phyloP scores from a whole-genome alignment of 1,284 basidiomycete genomes.

The Fomitopsis betulina region DNA sequence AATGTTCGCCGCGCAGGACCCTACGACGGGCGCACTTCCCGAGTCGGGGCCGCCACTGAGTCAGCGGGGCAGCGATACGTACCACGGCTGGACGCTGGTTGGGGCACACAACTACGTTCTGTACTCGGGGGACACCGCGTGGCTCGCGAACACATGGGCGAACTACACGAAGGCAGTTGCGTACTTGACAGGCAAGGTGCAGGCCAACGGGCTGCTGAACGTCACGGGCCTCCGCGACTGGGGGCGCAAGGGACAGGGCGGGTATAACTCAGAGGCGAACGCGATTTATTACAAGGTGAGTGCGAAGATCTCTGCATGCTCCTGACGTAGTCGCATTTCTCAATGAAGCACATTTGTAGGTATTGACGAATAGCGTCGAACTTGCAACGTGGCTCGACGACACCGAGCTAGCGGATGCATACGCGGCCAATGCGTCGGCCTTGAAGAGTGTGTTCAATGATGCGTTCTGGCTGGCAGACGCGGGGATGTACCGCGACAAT shows the following conservation, averaged over 20 bases:
- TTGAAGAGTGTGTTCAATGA: slow-evolving; percentile 40
- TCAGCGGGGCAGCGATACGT: slow-evolving; percentile 41
- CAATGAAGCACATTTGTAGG: slow-evolving; percentile 21
- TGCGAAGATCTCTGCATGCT: not conserved
- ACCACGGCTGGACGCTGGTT: slow-evolving; percentile 43
- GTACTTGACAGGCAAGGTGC: slow-evolving; percentile 41
- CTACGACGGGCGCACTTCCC: slow-evolving; percentile 47
- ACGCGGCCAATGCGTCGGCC: slow-evolving; percentile 36
- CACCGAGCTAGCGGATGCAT: slow-evolving; percentile 27
- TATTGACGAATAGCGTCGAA: slow-evolving; percentile 42
- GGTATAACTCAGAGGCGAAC: slow-evolving; percentile 45
- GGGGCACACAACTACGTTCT: slow-evolving; percentile 42
- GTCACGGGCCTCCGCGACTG: slow-evolving; percentile 45
- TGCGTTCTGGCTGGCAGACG: slow-evolving; percentile 37
- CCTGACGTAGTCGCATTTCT: no score
- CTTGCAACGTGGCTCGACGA: slow-evolving; percentile 40
- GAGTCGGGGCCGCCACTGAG: slow-evolving; percentile 56
- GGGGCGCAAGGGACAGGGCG: slow-evolving; percentile 43
- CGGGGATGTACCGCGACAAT: slow-evolving; percentile 46
- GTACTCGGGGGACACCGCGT: slow-evolving; percentile 43
- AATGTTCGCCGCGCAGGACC: slow-evolving; percentile 51
- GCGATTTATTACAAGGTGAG: slow-evolving; percentile 41
- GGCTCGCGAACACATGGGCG: slow-evolving; percentile 40
- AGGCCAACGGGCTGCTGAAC: slow-evolving; percentile 41
- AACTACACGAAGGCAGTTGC: slow-evolving; percentile 47